Percentiles rank a stretch among this genome's conserved stretches.
Conservation (phyloP, 1,284 basidiomycete genomes). For the Heterobasidion occidentale region DNA sequence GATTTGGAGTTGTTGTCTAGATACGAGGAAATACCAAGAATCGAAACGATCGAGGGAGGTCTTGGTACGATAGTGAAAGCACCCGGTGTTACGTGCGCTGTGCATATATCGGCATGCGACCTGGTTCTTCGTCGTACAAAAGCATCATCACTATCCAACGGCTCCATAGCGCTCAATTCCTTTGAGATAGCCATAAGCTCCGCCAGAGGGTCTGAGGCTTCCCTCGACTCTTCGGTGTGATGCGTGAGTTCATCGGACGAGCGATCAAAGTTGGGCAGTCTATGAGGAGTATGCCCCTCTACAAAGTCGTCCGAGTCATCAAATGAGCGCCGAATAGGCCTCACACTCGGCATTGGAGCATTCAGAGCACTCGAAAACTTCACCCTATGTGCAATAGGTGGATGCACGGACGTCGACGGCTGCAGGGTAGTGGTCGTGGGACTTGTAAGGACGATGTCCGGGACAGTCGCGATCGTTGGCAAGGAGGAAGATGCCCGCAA, state of each 20-base stretch:
- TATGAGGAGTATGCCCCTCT: neutral
- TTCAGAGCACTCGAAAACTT: neutral
- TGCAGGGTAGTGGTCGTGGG: neutral
- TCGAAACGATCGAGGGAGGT: conserved; percentile 8
- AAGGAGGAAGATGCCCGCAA: neutral
- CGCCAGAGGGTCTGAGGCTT: conserved; percentile 6
- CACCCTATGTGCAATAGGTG: neutral
- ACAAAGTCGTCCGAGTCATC: neutral
- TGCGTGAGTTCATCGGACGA: neutral
- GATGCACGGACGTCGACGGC: neutral
- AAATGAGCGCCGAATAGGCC: neutral
- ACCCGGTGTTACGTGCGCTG: neutral
- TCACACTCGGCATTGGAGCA: neutral
- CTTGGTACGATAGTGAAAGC: neutral
- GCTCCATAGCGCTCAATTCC: conserved; percentile 10
- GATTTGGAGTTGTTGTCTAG: neutral
- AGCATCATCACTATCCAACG: conserved; percentile 9
- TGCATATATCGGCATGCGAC: neutral
- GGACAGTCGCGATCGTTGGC: neutral
- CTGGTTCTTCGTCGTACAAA: neutral
- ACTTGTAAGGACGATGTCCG: neutral
- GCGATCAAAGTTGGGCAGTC: neutral
- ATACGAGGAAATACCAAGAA: conserved; percentile 5
- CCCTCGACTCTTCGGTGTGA: neutral
- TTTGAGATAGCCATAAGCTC: conserved; percentile 11